These are phyloP conservation scores for Gamarada debralockiae DNA, from an alignment of 495 filamentous ascomycete species.

Conservation along the genomic window DNA sequence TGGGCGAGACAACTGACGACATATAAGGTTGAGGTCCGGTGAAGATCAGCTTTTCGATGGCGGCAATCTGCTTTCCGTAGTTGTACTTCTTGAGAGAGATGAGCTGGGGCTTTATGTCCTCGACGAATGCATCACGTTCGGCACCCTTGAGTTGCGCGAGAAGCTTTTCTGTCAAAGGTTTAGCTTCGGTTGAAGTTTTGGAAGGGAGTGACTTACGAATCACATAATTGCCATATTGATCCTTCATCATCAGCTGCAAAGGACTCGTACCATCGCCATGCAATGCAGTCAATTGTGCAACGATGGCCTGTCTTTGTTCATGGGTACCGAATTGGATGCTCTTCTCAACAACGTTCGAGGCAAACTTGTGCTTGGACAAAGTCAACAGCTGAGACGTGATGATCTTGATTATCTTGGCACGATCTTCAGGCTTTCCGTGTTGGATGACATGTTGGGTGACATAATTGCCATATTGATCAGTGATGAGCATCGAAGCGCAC, in stretches of 20 bases:
- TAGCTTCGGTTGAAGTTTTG: slow-evolving; percentile 1
- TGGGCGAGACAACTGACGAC: slow-evolving; percentile 22
- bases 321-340: slow-evolving; percentile 72
- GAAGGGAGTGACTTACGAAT: slow-evolving; percentile 67
- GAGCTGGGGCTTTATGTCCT: slow-evolving; percentile 72
- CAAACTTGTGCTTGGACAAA: slow-evolving; percentile 92
- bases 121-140: slow-evolving; percentile 64
- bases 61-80: slow-evolving; percentile 74
- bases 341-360: slow-evolving; percentile 96
- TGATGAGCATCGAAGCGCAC: slow-evolving; percentile 67
- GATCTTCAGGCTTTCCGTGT: slow-evolving; percentile 73
- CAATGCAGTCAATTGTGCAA: slow-evolving; percentile 55
- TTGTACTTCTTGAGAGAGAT: slow-evolving; percentile 66
- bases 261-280: slow-evolving; percentile 63
- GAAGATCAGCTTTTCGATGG: slow-evolving; percentile 61
- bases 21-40: slow-evolving; percentile 27
- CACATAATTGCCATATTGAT: slow-evolving; percentile 95
- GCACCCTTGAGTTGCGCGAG: slow-evolving; percentile 61
- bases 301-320: slow-evolving; percentile 68
- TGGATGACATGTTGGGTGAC: slow-evolving; percentile 93
- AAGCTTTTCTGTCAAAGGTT: slow-evolving; percentile 62
- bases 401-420: slow-evolving; percentile 64
- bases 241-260: slow-evolving; percentile 75
- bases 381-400: slow-evolving; percentile 69
- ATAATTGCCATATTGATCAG: slow-evolving; percentile 94